Percentiles rank a stretch among this genome's conserved stretches.
These are phyloP conservation scores for Cephaloascus albidus DNA, from an alignment of 805 yeast species.

Conservation along the genomic window DNA sequence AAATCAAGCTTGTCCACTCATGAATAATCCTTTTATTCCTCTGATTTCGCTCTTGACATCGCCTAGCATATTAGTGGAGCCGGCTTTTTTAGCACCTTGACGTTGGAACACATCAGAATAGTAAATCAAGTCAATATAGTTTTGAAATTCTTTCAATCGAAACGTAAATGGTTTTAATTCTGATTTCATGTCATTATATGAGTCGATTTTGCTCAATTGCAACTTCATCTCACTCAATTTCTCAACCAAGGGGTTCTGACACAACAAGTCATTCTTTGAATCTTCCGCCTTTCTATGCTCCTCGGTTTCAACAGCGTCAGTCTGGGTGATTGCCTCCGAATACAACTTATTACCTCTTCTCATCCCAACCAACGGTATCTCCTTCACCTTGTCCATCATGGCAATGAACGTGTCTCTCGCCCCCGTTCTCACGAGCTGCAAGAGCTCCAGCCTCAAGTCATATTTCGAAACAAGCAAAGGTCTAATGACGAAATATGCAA, in stretches of 20 bases:
- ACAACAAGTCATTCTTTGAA: constrained; percentile 3
- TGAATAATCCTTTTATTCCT: constrained; percentile 29
- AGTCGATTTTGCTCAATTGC: constrained; percentile 5
- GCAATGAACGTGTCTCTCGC: constrained; percentile 9
- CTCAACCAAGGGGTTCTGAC: neutral
- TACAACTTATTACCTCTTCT: constrained; percentile 27
- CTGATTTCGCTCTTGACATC: constrained; percentile 18
- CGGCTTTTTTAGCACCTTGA: neutral
- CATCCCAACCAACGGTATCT: constrained; percentile 30
- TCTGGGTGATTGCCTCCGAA: constrained; percentile 22
- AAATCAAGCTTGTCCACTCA: constrained; percentile 27
- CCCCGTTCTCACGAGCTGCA: constrained; percentile 3
- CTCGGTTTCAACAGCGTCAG: constrained; percentile 7
- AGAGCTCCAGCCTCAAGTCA: constrained; percentile 25
- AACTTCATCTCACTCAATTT: constrained; percentile 1
- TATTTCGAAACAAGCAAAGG: constrained; percentile 30
- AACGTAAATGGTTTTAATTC: constrained; percentile 13
- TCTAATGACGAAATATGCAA: constrained; percentile 22
- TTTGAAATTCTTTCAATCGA: constrained; percentile 8
- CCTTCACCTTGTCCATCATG: constrained; percentile 16
- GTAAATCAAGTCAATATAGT: neutral
- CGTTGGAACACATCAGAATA: neutral
- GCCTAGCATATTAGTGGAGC: constrained; percentile 2
- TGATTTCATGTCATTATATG: constrained; percentile 16
- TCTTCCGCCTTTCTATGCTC: no score